Base-by-base conservation (phyloP, 805 yeast genomes). In the Spathaspora boniae region DNA sequence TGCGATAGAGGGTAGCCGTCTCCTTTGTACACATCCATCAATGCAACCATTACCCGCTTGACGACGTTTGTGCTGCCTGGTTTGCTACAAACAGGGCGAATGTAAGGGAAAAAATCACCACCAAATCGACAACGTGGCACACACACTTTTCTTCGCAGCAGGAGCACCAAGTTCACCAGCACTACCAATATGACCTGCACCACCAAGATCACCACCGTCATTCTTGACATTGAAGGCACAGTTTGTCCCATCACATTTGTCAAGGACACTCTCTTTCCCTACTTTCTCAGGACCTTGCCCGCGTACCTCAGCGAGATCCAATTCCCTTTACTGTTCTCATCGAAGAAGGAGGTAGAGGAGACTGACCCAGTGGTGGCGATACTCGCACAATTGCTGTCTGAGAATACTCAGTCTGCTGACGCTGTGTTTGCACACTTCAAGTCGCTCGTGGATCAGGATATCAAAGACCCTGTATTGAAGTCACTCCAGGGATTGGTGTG, bases 191-290 rank as follows among this genome's bases (percentile, higher is more conserved):
- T n/a, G n/a, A n/a, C n/a, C 16, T 18, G 4, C 31, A 20, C 12
- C 15, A 42, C 37, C 40, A 17, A 34, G 8, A 30, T 43, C 16
- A 40, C 32, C 9, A 46, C 40, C 9, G 41, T 76, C 7, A 55
- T 83, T 2, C 66, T 88, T 5, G 95, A 86, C 46, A 86, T 87
- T 23, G 98, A 89, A 54, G 98, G 98, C 12, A 89, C 97, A 0
- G 79, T 89, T 20, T 89, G 97, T 52, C 89, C 96, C 3, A 88
- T 89, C 15, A 72, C 89, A 1, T 89, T 89, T 52, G 98, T 89
- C 27, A 83, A 84, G 48, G 88, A 85, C 19, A 68, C 64, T 2
- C 60, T 89, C 22, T 82, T 78, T 58, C 96, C 96, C 0, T 88
- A 75, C 52, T 89, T 93, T 44, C 54, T 80, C 3, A 34, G 54